phyloP scores from a whole-genome alignment of 768 basidiomycete genomes.

The Tricholoma sp. region DNA sequence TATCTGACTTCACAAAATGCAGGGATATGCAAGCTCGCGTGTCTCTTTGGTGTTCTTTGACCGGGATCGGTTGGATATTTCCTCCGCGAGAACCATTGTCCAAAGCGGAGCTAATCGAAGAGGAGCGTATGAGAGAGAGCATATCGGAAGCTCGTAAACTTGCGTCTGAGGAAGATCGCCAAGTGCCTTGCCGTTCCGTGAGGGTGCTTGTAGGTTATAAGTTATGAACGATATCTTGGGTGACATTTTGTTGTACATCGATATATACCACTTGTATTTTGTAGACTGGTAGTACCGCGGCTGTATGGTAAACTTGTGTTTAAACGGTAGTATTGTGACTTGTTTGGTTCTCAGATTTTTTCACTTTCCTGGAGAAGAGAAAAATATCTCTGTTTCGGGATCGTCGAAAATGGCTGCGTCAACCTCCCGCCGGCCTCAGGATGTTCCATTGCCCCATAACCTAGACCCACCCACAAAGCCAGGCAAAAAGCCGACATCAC shows the following conservation, averaged over 20 bases:
- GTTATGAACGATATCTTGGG: constrained; percentile 15
- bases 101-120: constrained; percentile 66
- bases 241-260: constrained; percentile 1
- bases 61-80: constrained; percentile 51
- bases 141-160: constrained; percentile 53
- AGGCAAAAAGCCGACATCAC: constrained; percentile 23
- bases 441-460: constrained; percentile 27
- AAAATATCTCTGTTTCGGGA: background rate
- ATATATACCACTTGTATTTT: background rate
- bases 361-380: constrained; percentile 2
- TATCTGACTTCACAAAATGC: background rate
- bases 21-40: constrained; percentile 67
- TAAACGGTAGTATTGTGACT: constrained; percentile 20
- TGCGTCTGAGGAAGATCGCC: constrained; percentile 47
- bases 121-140: constrained; percentile 54
- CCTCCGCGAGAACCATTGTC: constrained; percentile 58
- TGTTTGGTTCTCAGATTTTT: constrained; percentile 19
- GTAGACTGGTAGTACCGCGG: background rate
- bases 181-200: constrained; percentile 52
- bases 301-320: too few relatives aligned
- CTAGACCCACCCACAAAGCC: constrained; percentile 18
- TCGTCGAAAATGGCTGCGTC: constrained; percentile 37
- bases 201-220: constrained; percentile 62
- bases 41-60: constrained; percentile 59
- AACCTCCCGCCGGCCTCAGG: constrained; percentile 34